Percentiles rank a stretch among this genome's conserved stretches.
These are phyloP conservation scores for Hsuehochloa calcarea DNA, from an alignment of 176 grass and related monocot genomes.

Conservation along the genomic window DNA sequence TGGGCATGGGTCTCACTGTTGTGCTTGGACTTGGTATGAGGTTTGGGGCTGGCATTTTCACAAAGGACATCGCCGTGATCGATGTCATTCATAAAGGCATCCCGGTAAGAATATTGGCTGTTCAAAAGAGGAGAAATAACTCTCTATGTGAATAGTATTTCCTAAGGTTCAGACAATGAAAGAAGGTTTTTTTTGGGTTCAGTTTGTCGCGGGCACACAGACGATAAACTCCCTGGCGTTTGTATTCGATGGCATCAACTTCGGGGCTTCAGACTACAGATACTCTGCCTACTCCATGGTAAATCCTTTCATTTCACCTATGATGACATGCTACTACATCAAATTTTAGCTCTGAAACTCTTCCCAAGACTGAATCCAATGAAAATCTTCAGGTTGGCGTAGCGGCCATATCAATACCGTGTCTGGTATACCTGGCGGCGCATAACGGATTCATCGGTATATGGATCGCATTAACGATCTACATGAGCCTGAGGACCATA, in stretches of 20 bases:
- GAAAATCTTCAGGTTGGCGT: conserved; percentile 72
- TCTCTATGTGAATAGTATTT: conserved; percentile 3
- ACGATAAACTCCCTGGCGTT: conserved; percentile 86
- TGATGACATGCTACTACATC: not conserved
- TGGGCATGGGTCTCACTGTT: conserved; percentile 63
- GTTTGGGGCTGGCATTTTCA: conserved; percentile 88
- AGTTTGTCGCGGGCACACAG: conserved; percentile 92
- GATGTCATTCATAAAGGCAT: conserved; percentile 75
- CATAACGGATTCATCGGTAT: conserved; percentile 84
- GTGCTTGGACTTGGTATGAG: conserved; percentile 67
- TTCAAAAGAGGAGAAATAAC: not conserved
- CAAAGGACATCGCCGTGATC: conserved; percentile 64
- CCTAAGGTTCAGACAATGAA: not conserved
- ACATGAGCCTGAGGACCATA: conserved; percentile 87
- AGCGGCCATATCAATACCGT: conserved; percentile 66
- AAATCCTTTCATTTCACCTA: conserved; percentile 1
- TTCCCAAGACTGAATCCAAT: not conserved
- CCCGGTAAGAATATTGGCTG: conserved; percentile 50
- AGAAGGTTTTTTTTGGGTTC: conserved; percentile 6
- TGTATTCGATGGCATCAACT: conserved; percentile 99
- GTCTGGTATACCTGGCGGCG: conserved; percentile 66
- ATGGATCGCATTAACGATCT: conserved; percentile 95
- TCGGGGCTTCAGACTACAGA: conserved; percentile 85
- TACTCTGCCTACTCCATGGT: conserved; percentile 97
- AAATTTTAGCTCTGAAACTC: conserved; percentile 20